Conservation (phyloP, 2,329 filamentous ascomycete genomes). For the Sarocladium strictum region DNA sequence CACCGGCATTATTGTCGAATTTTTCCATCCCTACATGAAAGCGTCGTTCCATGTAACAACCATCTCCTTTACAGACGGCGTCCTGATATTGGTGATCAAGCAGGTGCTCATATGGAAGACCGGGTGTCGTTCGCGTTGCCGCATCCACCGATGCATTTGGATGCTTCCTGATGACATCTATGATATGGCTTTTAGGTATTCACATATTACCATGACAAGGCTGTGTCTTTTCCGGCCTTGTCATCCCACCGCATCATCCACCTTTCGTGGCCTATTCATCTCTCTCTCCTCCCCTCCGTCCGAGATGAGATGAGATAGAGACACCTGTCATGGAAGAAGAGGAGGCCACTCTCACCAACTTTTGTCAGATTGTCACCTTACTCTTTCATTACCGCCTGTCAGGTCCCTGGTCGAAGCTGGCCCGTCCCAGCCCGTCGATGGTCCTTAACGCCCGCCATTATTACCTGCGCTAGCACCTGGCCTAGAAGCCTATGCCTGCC, state of each 20-base stretch:
- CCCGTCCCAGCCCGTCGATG: background rate
- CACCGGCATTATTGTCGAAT: no score
- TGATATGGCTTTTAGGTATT: background rate
- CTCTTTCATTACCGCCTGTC: background rate
- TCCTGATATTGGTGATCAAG: no score
- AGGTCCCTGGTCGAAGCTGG: background rate
- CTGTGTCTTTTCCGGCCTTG: background rate
- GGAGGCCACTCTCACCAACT: constrained; percentile 1
- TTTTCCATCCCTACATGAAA: no score
- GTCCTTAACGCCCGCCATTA: background rate
- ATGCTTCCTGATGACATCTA: background rate
- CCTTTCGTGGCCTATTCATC: background rate
- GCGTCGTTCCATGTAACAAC: no score
- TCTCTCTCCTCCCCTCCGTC: background rate
- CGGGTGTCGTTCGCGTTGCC: background rate
- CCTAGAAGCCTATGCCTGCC: background rate
- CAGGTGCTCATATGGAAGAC: no score
- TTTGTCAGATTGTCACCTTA: background rate
- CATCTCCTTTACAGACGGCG: background rate
- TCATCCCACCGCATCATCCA: background rate
- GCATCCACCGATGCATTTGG: background rate
- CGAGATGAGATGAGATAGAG: background rate
- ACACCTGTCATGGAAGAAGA: constrained; percentile 2
- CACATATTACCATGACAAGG: background rate
- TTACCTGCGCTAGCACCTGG: constrained; percentile 5